Percentiles rank a stretch among this genome's conserved stretches.
Conservation (phyloP, 352 stramenopile species). For the Phytophthora rubi region DNA sequence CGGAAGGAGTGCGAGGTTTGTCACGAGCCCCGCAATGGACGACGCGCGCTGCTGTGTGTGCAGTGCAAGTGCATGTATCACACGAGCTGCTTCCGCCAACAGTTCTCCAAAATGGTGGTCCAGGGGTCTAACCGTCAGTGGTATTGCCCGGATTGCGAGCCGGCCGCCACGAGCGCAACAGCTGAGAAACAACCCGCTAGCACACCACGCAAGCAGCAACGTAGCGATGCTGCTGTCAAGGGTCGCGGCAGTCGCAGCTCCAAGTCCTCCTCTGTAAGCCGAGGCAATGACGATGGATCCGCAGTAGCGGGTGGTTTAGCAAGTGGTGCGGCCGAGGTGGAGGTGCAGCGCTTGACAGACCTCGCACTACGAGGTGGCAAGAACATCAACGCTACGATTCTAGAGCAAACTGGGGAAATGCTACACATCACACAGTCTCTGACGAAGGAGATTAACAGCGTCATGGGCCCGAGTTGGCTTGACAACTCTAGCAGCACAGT, state of each 20-base stretch:
- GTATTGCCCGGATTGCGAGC: conserved; percentile 84
- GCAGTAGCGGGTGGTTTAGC: conserved; percentile 14
- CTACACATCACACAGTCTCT: conserved; percentile 64
- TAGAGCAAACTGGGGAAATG: conserved; percentile 85
- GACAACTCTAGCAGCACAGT: not conserved
- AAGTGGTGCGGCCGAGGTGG: conserved; percentile 37
- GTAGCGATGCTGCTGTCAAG: conserved; percentile 40
- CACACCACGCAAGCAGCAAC: conserved; percentile 48
- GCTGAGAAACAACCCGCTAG: conserved; percentile 43
- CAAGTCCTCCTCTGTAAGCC: conserved; percentile 24
- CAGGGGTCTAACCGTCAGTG: conserved; percentile 71
- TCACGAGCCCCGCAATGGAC: conserved; percentile 74
- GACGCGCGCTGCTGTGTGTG: conserved; percentile 77
- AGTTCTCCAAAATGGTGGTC: conserved; percentile 76
- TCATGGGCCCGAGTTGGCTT: conserved; percentile 46
- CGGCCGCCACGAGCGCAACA: conserved; percentile 29
- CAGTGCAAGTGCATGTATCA: conserved; percentile 89
- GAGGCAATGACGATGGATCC: conserved; percentile 33
- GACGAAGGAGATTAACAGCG: conserved; percentile 49
- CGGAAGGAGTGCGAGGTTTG: conserved; percentile 81
- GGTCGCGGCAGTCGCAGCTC: conserved; percentile 24
- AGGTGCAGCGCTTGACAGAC: conserved; percentile 74
- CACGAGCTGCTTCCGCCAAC: conserved; percentile 83
- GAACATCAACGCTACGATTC: conserved; percentile 75
- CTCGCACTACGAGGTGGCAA: conserved; percentile 72